Base-by-base conservation (phyloP, 1,139 yeast species). In the Pichia sp. region DNA sequence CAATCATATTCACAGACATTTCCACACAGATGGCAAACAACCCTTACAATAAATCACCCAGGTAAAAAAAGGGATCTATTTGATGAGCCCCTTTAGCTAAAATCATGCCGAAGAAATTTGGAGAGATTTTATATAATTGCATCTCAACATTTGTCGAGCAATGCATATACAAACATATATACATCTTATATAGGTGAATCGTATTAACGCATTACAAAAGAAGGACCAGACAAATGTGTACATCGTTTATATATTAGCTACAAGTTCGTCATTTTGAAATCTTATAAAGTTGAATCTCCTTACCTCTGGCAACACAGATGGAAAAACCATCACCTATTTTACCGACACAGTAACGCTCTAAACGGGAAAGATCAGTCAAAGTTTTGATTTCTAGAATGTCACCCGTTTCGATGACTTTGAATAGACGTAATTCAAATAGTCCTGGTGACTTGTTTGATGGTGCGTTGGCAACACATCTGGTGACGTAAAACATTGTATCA, bases 261-360 rank as follows among this genome's bases (percentile, higher is more conserved):
- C 16, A 24, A 27, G 33, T 33, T 33, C 4, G 16, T 46, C 38
- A 46, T 17, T 41, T 45, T 8, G 33, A 20, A 30, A 52, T 34
- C 17, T 31, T 49, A 27, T 43, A 50, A 6, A 53, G 31, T 7
- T 50, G 41, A 34, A 53, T 30, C 17, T 50, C 27, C 6, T 24
- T 16, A 4, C 49, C 46, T 29, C 59, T 53, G 6, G 58, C 59
- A 29, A 60, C 50, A 36, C 51, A 60, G 31, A 63, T 51, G 3
- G 55, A 52, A 53, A 48, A 55, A 14, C 45, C 47, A 7, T 54
- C 29, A 6, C 60, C 59, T 9, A 62, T n/a, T 27, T 53, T 51
- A 17, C 67, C 69, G 16, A 65, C 53, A 51, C 60, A 58, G 24
- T 57, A 57, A 56, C 61, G 51, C 6, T 56, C 58, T 10, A 56